Evolutionary conservation across 2,329 filamentous ascomycete genomes (phyloP), one percentile per base, ranked within the genome.

Genomic region (Neofusicoccum parvum): DNA sequence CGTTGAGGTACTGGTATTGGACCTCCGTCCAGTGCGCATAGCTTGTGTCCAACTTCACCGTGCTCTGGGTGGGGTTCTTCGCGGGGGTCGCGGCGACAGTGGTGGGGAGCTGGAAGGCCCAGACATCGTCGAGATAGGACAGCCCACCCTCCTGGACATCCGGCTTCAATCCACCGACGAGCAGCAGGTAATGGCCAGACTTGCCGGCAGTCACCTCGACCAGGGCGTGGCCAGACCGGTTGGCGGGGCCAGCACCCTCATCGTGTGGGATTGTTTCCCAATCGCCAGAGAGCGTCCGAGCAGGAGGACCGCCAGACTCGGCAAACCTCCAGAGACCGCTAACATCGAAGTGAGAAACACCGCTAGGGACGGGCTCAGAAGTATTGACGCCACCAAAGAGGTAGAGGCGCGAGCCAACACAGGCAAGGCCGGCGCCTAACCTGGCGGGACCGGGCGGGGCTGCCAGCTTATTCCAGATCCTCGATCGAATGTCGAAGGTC

Each of bases 91-190:
- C 82, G 39, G 79, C 75, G 2, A 76, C 76, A 36, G 81, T 79
- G 0, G 83, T 77, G 3, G 81, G 80, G 3, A 87, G 74, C 70
- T 86, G 84, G 65, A 86, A 78, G 1, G 82, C 78, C 83, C 83
- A 86, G 3, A 86, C 77, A 66, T 86, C 84, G 49, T 72, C 74
- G 10, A 78, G 66, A 27, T 70, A 58, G 14, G 63, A 49, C 5
- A 49, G 43, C 15, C 50, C 43, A 14, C 39, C 53, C 39, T 41
- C 53, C 17, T 49, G 63, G 49, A 62, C n/a, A 69, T 65, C 63
- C 17, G 43, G 71, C 12, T 68, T 67, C 34, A 78, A 76, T 6
- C 85, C 84, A 14, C 85, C 81, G 64, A 86, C 73, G 46, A 83
- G 81, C 2, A 86, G 72, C 0, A 87, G 76, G 69, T 85, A 86